phyloP scores from a whole-genome alignment of 2,329 filamentous ascomycete species.

The Aspergillus eucalypticola region DNA sequence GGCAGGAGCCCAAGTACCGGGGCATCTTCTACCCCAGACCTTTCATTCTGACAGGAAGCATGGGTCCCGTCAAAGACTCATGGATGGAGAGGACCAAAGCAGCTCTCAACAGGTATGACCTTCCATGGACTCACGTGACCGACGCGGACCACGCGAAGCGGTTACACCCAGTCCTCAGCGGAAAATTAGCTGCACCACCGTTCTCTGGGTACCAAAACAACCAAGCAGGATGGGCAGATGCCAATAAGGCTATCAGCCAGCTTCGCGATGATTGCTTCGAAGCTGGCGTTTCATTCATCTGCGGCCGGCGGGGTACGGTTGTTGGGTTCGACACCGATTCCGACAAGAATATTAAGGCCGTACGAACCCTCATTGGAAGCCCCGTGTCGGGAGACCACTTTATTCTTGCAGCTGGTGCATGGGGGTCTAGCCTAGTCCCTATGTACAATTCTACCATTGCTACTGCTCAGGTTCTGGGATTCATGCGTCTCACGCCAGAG shows the following conservation, averaged over 20 bases:
- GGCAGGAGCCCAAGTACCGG: constrained; percentile 14
- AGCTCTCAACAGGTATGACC: not conserved
- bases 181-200: constrained; percentile 16
- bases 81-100: not conserved
- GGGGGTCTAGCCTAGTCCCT: constrained; percentile 22
- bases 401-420: constrained; percentile 28
- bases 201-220: constrained; percentile 23
- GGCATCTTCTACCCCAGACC: constrained; percentile 16
- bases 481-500: constrained; percentile 27
- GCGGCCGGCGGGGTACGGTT: constrained; percentile 16
- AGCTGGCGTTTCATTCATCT: constrained; percentile 18
- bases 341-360: constrained; percentile 8
- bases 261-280: constrained; percentile 21
- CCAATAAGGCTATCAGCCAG: constrained; percentile 19
- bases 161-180: constrained; percentile 31
- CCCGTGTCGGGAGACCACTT: constrained; percentile 18
- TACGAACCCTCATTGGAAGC: constrained; percentile 20
- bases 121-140: not conserved
- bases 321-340: constrained; percentile 20
- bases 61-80: not conserved
- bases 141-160: constrained; percentile 8
- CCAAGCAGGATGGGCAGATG: constrained; percentile 28
- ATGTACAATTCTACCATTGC: constrained; percentile 22
- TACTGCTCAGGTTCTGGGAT: constrained; percentile 27
- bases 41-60: constrained; percentile 1